Evolutionary conservation across 139 green algal genomes (phyloP).

Genomic region (Picochlorum costavermella): DNA sequence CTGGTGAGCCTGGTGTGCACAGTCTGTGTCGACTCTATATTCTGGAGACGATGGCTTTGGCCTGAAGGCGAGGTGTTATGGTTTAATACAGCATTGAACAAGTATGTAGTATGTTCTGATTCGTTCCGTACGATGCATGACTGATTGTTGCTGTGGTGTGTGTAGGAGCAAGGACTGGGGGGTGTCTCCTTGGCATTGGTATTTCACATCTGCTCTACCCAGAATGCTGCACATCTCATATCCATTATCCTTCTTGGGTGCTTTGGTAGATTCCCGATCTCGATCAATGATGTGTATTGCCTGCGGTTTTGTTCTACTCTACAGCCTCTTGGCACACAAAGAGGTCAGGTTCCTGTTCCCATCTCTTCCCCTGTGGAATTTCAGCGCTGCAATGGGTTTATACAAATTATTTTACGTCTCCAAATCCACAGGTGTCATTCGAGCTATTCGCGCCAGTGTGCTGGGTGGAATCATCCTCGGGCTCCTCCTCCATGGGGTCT

Average conservation of each 20-base stretch:
- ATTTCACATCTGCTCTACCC: slow-evolving; percentile 60
- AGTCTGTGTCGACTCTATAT: slow-evolving; percentile 53
- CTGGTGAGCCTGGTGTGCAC: slow-evolving; percentile 28
- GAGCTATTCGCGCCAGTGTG: slow-evolving; percentile 1
- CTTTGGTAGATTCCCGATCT: slow-evolving; percentile 29
- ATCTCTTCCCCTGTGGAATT: slow-evolving; percentile 64
- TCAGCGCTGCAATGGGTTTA: slow-evolving; percentile 38
- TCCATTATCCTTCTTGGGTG: slow-evolving; percentile 39
- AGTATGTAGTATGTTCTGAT: neutral
- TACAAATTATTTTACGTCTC: neutral
- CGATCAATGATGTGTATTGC: slow-evolving; percentile 11
- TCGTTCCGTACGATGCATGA: neutral
- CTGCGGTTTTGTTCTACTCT: slow-evolving; percentile 51
- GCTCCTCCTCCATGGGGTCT: neutral
- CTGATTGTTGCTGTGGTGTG: neutral
- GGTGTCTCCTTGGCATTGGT: slow-evolving; percentile 52
- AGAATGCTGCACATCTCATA: slow-evolving; percentile 35
- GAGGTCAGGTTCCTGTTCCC: slow-evolving; percentile 78
- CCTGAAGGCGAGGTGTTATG: slow-evolving; percentile 73
- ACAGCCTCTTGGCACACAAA: slow-evolving; percentile 72
- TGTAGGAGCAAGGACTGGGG: slow-evolving; percentile 53
- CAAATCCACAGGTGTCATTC: neutral
- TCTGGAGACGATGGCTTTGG: slow-evolving; percentile 70
- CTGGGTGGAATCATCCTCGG: neutral
- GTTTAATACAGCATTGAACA: slow-evolving; percentile 76